phyloP scores from a whole-genome alignment of 768 basidiomycete species.

The Amyloporia xantha region DNA sequence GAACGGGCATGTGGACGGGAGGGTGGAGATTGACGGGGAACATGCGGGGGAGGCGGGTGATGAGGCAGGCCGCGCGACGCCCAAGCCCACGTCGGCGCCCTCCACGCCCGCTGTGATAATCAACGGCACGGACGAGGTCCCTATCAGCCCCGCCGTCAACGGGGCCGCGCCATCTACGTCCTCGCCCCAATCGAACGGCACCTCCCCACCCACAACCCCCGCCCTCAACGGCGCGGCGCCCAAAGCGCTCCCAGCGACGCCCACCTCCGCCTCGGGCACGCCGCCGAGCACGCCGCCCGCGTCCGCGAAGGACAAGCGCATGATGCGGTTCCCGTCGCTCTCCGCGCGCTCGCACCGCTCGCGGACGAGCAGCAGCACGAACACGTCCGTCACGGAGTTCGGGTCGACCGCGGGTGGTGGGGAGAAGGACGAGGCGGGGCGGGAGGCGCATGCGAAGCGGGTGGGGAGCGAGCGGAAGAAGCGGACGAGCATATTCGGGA shows the following conservation, averaged over 20 bases:
- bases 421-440: not conserved
- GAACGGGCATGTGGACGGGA: not conserved
- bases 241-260: conserved; percentile 5
- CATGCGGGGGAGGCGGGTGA: too few species aligned
- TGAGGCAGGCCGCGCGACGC: not conserved
- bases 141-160: not conserved
- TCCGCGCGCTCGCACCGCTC: conserved; percentile 15
- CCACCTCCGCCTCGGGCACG: conserved; percentile 2
- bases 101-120: not conserved
- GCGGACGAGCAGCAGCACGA: conserved; percentile 9
- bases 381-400: conserved; percentile 12
- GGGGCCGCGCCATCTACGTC: not conserved
- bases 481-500: conserved; percentile 25
- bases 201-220: conserved; percentile 6
- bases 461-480: conserved; percentile 19
- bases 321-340: conserved; percentile 24
- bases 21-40: not conserved
- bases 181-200: conserved; percentile 10
- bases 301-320: conserved; percentile 14
- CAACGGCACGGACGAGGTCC: not conserved
- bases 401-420: conserved; percentile 8
- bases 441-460: conserved; percentile 6
- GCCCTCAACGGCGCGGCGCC: conserved; percentile 6
- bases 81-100: not conserved
- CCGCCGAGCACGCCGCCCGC: conserved; percentile 7